These are phyloP conservation scores for Collybia mongolica DNA, from an alignment of 768 basidiomycete genomes.

Conservation along the genomic window DNA sequence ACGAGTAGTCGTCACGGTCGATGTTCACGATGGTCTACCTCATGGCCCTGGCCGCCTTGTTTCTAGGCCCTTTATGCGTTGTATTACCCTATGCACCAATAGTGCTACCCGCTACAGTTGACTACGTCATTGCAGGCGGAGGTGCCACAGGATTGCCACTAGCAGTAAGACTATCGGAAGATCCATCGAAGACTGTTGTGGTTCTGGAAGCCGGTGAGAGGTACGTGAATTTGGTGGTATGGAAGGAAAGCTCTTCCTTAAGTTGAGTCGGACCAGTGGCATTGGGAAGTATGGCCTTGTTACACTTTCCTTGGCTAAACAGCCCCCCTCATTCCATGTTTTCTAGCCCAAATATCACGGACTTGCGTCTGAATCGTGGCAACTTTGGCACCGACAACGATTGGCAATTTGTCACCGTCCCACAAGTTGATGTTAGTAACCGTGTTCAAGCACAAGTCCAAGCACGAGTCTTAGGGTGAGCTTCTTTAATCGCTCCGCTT, in stretches of 20 bases:
- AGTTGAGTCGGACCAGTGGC: neutral
- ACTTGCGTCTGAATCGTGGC: constrained; percentile 9
- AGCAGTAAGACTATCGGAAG: constrained; percentile 9
- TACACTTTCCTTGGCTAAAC: neutral
- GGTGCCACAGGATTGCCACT: constrained; percentile 9
- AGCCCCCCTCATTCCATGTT: neutral
- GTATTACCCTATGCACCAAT: neutral
- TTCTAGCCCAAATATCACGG: constrained; percentile 8
- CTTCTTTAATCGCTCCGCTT: neutral
- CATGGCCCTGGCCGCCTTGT: no score
- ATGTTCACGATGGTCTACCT: no score
- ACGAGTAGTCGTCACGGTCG: no score
- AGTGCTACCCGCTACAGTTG: neutral
- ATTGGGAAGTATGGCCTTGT: constrained; percentile 5
- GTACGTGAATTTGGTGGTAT: neutral
- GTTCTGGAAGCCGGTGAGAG: constrained; percentile 9
- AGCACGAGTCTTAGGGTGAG: constrained; percentile 13
- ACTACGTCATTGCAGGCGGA: constrained; percentile 10
- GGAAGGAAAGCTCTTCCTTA: neutral
- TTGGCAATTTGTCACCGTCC: constrained; percentile 14
- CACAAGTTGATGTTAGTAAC: constrained; percentile 5
- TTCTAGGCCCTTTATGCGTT: no score
- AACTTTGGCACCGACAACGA: constrained; percentile 11
- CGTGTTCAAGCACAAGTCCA: constrained; percentile 11
- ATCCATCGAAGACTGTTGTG: constrained; percentile 9